Evolutionary conservation across 495 filamentous ascomycete genomes (phyloP).

Genomic region (Corynascus novoguineensis): DNA sequence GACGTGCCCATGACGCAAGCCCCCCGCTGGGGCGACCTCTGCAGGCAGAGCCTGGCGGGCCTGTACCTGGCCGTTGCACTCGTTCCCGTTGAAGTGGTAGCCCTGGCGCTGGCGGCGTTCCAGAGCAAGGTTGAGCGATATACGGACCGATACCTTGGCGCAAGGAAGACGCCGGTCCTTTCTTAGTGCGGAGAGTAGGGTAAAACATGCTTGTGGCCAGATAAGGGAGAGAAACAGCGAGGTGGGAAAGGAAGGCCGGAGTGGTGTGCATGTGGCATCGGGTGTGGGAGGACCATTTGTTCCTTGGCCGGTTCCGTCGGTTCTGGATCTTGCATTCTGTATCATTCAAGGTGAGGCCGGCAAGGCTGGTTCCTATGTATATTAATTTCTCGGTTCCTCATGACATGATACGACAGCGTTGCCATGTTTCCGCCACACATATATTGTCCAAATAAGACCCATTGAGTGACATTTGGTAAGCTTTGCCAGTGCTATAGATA

Average conservation of each 20-base stretch:
- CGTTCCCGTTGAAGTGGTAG: slow-evolving; percentile 45
- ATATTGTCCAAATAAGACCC: no score
- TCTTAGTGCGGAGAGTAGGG: background rate
- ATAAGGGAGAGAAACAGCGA: no score
- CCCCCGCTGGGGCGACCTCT: slow-evolving; percentile 47
- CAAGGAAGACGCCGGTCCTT: slow-evolving; percentile 22
- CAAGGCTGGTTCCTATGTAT: background rate
- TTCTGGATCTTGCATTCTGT: background rate
- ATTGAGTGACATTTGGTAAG: background rate
- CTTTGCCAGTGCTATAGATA: background rate
- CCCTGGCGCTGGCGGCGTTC: slow-evolving; percentile 37
- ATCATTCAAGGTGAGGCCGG: background rate
- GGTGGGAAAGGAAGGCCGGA: no score
- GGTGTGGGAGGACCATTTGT: background rate
- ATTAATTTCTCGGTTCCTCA: background rate
- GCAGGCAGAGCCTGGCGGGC: slow-evolving; percentile 45
- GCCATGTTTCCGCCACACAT: background rate
- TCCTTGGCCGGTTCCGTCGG: background rate
- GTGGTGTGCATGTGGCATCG: background rate
- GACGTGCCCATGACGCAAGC: slow-evolving; percentile 38
- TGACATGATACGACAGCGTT: background rate
- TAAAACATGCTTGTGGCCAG: no score
- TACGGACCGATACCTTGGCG: slow-evolving; percentile 19
- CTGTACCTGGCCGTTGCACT: slow-evolving; percentile 48
- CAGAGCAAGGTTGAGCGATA: slow-evolving; percentile 38